phyloP scores from a whole-genome alignment of 2,329 filamentous ascomycete species.

The Pseudogymnoascus pannorum region DNA sequence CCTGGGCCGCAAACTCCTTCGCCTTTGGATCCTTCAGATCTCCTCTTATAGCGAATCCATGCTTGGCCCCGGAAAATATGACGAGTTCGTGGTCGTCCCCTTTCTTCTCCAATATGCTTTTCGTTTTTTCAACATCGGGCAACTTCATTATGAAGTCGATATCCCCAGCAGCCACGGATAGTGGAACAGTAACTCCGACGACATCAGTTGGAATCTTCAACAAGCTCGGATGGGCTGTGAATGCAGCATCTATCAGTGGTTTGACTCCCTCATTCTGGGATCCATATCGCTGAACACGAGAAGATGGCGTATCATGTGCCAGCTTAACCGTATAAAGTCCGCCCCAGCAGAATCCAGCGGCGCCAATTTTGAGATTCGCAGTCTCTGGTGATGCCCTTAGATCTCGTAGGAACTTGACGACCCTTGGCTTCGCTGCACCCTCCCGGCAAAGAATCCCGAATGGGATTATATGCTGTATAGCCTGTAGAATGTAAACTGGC shows the following conservation, averaged over 20 bases:
- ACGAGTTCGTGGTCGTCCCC: conserved; percentile 20
- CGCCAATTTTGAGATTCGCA: conserved; percentile 38
- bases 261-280: conserved; percentile 18
- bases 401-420: conserved; percentile 32
- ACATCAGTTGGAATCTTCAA: conserved; percentile 40
- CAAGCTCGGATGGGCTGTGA: conserved; percentile 46
- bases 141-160: conserved; percentile 33
- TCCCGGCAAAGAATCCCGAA: conserved; percentile 25
- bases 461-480: conserved; percentile 34
- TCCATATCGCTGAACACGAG: conserved; percentile 15
- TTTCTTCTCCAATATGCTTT: conserved; percentile 21
- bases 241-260: conserved; percentile 43
- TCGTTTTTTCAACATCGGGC: conserved; percentile 17
- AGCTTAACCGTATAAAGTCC: conserved; percentile 48
- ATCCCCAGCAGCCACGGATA: conserved; percentile 39
- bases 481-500: conserved; percentile 38
- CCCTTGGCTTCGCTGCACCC: conserved; percentile 28
- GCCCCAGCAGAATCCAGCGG: conserved; percentile 58
- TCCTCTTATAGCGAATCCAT: conserved; percentile 31
- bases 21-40: conserved; percentile 26
- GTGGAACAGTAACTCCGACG: conserved; percentile 35
- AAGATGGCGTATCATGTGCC: conserved; percentile 31
- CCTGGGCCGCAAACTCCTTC: conserved; percentile 21
- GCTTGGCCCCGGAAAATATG: conserved; percentile 28
- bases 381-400: conserved; percentile 27